Evolutionary conservation across 192 early-diverging fungal genomes (phyloP), one percentile per base, ranked within the genome.

Genomic region (Linnemannia elongata): DNA sequence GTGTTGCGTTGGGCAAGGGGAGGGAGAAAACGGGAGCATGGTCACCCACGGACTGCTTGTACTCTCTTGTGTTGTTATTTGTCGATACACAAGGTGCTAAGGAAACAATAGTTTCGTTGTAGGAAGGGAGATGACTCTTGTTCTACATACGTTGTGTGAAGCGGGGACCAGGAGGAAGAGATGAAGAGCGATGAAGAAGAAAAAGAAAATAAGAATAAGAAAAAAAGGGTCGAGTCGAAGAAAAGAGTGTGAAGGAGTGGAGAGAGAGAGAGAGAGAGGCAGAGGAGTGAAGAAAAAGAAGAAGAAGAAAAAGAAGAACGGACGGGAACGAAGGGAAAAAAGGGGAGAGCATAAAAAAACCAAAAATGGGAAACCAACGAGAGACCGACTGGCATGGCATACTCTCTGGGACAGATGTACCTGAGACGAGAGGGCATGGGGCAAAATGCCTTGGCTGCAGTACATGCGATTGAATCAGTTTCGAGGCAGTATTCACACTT

Each of bases 41-140:
- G 70, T 39, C 27, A 36, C 49, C 60, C 60, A 60, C 57, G 57
- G 57, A 60, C 57, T 60, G 57, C 57, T 33, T 66, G 60, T 66
- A 30, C 60, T 30, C 55, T 27, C 24, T 66, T 66, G 8, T 66
- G 30, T 66, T 66, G 60, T 66, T 66, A 30, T 66, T 66, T 33
- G 60, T 66, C 30, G 30, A 33, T 30, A 66, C 30, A 45, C 44
- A 45, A 15, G 12, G 12, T 1, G 15, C 30, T 27, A 27, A 10
- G 7, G 6, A n/a, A 3, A 66, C 8, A 66, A 33, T 12, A 66
- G 27, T 10, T 13, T 45, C 15, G 49, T 22, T 18, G 30, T 15
- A 55, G 15, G 24, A 60, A 60, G n/a, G 27, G 27, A 66, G 60
- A 66, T 66, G 60, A 66, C 60, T 66, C 30, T 66, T 66, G 30